Base-by-base conservation (phyloP, 441 rosid genomes). In the Adansonia madagascariensis region DNA sequence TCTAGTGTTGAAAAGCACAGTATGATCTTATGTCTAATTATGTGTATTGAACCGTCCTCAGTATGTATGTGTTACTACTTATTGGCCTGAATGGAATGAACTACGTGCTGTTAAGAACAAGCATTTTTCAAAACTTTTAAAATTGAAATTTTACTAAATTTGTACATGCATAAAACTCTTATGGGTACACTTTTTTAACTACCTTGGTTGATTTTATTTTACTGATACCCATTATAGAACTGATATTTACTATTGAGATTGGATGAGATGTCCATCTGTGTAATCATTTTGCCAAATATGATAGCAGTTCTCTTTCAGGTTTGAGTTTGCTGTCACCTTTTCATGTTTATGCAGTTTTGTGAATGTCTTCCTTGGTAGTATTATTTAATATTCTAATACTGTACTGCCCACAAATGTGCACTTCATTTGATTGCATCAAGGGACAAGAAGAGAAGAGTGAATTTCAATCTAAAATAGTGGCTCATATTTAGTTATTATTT, bases 171-270 rank as follows among this genome's bases (percentile, higher is more conserved):
- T 22, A 20, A 17, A 68, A 46, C 9, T 46, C 5, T 67, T 67
- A 20, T 46, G 4, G 55, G 31, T 47, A 68, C 39, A 47, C 10
- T 5, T 68, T 10, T n/a, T 15, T 0, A 68, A 46, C 17, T 68
- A 47, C 46, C 18, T 43, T 18, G 71, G 68, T 35, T 63, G 20
- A 47, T 67, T 67, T 46, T 67, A 44, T 44, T 67, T 46, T 67
- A 44, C 4, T 46, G 41, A 50, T 46, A 18, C 17, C 17, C 6
- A 8, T 1, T 6, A 1, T 4, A 3, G 57, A 69, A 69, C 18
- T 6, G 8, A 67, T 67, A 18, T 67, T 57, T 67, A 18, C 4
- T 20, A 20, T 67, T 20, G 27, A 67, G 3, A 46, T 67, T 3
- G n/a, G 39, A 20, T 44, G 55, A 67, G 35, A 46, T 46, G 39